These are phyloP conservation scores for Raphanus sativus DNA, from an alignment of 345 rosid genomes.

Conservation along the genomic window DNA sequence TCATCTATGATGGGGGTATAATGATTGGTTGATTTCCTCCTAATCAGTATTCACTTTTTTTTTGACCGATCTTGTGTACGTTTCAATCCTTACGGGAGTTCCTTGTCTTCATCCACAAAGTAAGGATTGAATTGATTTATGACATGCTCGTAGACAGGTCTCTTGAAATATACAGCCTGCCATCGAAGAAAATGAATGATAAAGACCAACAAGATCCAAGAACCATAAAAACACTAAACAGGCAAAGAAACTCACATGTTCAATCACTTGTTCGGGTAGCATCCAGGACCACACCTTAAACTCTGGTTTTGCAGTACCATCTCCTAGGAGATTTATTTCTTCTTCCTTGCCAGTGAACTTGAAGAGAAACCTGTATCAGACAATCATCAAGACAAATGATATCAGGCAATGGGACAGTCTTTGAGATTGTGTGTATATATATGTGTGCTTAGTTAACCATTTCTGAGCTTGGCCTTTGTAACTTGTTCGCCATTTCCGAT, in stretches of 20 bases:
- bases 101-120: constrained; percentile 41
- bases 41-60: constrained; percentile 4
- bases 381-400: neutral
- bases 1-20: constrained; percentile 3
- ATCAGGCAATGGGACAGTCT: neutral
- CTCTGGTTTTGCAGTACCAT: constrained; percentile 71
- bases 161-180: constrained; percentile 71
- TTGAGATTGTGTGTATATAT: neutral
- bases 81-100: constrained; percentile 16
- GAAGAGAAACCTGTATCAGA: constrained; percentile 62
- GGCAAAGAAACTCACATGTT: constrained; percentile 43
- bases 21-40: constrained; percentile 7
- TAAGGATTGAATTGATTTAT: constrained; percentile 56
- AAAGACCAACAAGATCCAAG: neutral
- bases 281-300: constrained; percentile 75
- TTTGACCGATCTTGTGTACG: neutral
- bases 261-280: constrained; percentile 58
- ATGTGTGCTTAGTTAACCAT: constrained; percentile 43
- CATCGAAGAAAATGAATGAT: neutral
- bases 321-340: constrained; percentile 74
- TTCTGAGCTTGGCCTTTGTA: constrained; percentile 88
- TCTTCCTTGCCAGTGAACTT: constrained; percentile 72
- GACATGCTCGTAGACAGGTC: constrained; percentile 68
- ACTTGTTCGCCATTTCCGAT: constrained; percentile 58
- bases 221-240: neutral